Conservation (phyloP, 805 yeast species). For the Wickerhamiella vanderwaltii region DNA sequence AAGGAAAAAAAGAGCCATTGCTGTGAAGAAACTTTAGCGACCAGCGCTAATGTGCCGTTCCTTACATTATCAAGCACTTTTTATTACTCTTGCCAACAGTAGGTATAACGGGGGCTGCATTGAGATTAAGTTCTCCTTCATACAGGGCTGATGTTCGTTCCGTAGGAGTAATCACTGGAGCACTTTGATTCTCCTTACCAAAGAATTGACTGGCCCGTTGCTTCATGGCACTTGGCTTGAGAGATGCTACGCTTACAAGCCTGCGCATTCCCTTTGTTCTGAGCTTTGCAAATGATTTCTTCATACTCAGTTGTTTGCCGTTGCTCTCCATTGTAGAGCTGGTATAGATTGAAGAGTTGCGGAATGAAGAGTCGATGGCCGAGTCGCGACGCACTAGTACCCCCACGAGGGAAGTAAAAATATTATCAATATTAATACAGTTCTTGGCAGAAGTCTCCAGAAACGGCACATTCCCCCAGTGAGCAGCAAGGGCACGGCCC, state of each 20-base stretch:
- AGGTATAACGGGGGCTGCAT: background rate
- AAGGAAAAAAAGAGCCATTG: too few relatives aligned
- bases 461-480: conserved; percentile 84
- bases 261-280: conserved; percentile 14
- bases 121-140: background rate
- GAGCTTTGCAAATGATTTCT: conserved; percentile 16
- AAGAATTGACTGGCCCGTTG: conserved; percentile 11
- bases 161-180: background rate
- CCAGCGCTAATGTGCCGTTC: too few relatives aligned
- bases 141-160: background rate
- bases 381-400: conserved; percentile 72
- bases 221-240: conserved; percentile 5
- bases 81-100: background rate
- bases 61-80: background rate
- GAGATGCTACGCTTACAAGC: conserved; percentile 13
- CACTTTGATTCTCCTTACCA: conserved; percentile 6
- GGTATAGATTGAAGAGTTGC: conserved; percentile 14
- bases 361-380: conserved; percentile 16
- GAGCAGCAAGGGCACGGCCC: conserved; percentile 70
- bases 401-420: conserved; percentile 76
- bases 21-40: too few relatives aligned
- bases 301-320: conserved; percentile 16
- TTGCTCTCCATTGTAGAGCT: conserved; percentile 9
- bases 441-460: conserved; percentile 91
- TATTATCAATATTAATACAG: conserved; percentile 80